Base-by-base conservation (phyloP, 805 yeast species). In the Candida krabiensis region DNA sequence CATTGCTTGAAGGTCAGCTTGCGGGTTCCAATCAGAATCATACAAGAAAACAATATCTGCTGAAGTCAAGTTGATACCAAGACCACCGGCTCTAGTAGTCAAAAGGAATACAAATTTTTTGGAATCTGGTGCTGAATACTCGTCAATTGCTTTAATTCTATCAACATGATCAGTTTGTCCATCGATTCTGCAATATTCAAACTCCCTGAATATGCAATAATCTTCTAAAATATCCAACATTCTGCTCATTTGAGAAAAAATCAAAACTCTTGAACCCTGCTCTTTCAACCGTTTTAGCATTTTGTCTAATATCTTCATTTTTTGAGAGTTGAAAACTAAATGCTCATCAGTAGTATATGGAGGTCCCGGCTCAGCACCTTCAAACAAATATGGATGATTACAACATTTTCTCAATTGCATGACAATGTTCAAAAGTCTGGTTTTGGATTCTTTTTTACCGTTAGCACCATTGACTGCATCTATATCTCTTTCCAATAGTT, bases 301-400 rank as follows among this genome's bases (percentile, higher is more conserved):
- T 53, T 77, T 76, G 57, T 85, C 95, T 53, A 85, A 66, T 17
- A 85, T 82, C 33, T 80, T 71, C 73, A 85, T 71, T 56, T 85
- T 85, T 38, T 80, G 82, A 4, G 89, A 72, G 57, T 85, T 85
- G 60, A 61, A 82, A 23, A 85, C 80, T 57, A 85, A 69, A 64
- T 85, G 95, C 56, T 85, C 93, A 60, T 85, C 95, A 0, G 91
- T 85, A 7, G 93, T 85, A 52, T 69, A 85, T 16, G 95, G 95
- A 14, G 95, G 95, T 9, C 95, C 95, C 1, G 93, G 93, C 55
- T 85, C 95, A 1, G 91, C 93, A 30, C 95, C 95, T 58, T 85
- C 93, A 53, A 85, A 85, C 27, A 85, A 63, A 55, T 85, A 85
- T 11, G 95, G 95, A 63, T 85, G 95, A 52, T 85, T 85, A 64